Base-by-base conservation (phyloP, 768 basidiomycete species). In the Rhodotorula taiwanensis region DNA sequence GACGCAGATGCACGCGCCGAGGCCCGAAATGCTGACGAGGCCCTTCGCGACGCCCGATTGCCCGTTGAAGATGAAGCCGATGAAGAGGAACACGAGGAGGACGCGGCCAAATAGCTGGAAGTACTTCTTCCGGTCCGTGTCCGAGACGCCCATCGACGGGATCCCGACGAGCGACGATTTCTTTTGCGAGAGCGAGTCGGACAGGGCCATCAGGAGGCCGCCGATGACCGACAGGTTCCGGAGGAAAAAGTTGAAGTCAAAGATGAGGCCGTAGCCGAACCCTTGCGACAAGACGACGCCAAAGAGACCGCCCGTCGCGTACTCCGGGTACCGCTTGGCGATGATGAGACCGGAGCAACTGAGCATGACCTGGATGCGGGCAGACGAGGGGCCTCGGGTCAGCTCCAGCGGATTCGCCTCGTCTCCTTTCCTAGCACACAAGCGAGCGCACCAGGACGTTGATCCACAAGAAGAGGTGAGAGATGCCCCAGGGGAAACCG, bases 241-340 rank as follows among this genome's bases (percentile, higher is more conserved):
- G 49, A 98, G 86, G 90, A 99, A 99, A 83, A 99, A 99, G 79
- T 89, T 98, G 76, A 98, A 82, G 81, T 98, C 95, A 77, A 99
- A 99, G 74, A 99, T 94, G 76, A 99, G 88, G 39, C 95, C 95
- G 74, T 99, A 99, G 71, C 95, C 95, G 71, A 99, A 88, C 49
- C 94, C 94, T 78, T 99, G 95, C 49, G 92, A 84, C 71, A 98
- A 78, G 60, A 99, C 93, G 53, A 98, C 95, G 53, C 79, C 81
- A 57, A 98, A 81, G 50, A 99, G 86, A 70, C 91, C 92, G 50
- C 84, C 84, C 68, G 94, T 88, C 20, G 93, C 86, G 74, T 83
- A 86, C 79, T 94, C 91, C 1, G 90, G 87, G 78, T 86, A 83
- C 57, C 84, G 83, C 77, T 91, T 93, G 63, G 83, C 79, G 73